These are phyloP conservation scores for Phoma herbarum DNA, from an alignment of 2,329 filamentous ascomycete species.

Conservation along the genomic window DNA sequence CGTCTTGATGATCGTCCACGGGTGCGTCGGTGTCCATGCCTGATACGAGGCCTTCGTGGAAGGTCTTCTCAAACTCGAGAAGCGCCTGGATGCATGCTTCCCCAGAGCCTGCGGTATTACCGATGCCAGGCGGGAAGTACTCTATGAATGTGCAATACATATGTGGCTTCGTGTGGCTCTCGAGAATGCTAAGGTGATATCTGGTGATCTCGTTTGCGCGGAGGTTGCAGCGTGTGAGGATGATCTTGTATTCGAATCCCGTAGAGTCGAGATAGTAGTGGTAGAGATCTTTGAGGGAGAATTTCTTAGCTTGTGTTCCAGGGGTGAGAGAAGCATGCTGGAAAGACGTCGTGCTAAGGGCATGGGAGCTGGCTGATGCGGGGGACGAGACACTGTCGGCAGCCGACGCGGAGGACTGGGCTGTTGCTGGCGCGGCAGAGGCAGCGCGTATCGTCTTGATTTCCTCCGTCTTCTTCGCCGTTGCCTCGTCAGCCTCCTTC, in stretches of 20 bases:
- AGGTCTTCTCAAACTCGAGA: constrained; percentile 6
- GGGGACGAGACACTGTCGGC: neutral
- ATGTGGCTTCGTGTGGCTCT: constrained; percentile 44
- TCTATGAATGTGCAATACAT: constrained; percentile 43
- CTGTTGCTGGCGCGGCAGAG: neutral
- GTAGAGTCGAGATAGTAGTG: constrained; percentile 70
- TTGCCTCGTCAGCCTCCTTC: constrained; percentile 18
- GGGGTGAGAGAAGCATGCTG: neutral
- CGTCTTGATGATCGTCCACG: neutral
- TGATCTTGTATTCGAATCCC: constrained; percentile 70
- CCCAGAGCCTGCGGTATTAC: neutral
- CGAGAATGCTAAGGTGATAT: constrained; percentile 51
- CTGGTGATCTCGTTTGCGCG: constrained; percentile 64
- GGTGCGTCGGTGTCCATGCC: neutral
- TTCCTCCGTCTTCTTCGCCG: constrained; percentile 10
- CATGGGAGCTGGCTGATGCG: constrained; percentile 3
- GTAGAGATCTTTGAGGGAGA: constrained; percentile 58
- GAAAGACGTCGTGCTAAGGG: constrained; percentile 6
- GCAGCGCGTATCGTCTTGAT: neutral
- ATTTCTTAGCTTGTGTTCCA: constrained; percentile 25
- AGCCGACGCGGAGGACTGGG: neutral
- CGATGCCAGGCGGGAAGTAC: constrained; percentile 31
- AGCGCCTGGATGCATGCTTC: constrained; percentile 8
- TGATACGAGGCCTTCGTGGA: neutral
- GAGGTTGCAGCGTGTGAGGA: constrained; percentile 64